Evolutionary conservation across 2,329 filamentous ascomycete species (phyloP), one percentile per base, ranked within the genome.

Genomic region (Xylariaceae sp.): DNA sequence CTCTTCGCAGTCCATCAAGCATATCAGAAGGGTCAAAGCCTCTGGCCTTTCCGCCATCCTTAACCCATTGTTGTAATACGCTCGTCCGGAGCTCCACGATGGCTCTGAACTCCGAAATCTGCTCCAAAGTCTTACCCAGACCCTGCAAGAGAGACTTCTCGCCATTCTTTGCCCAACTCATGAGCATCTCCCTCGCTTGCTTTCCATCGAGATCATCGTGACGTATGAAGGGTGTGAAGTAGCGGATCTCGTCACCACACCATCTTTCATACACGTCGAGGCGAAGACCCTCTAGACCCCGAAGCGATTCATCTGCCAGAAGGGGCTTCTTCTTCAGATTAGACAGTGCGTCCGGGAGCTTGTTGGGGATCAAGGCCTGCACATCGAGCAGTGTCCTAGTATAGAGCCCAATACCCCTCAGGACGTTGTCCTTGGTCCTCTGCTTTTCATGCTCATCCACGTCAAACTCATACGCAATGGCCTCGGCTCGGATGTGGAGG

Each of bases 181-280:
- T 73, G 12, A 88, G 71, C 62, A 79, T 79, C 2, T 79, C 74
- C 32, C 74, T 72, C 1, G 79, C 78, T 45, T 81, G 74, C 18
- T 69, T 64, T 16, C 75, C 78, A 18, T 81, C 76, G 4, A 87
- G 63, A 50, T 93, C 86, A 50, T 90, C 87, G 53, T 94, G 83
- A 22, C 87, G 81, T 28, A 94, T 86, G 67, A 89, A 95, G 0
- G 90, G 90, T 1, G 83, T 91, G 59, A 94, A 96, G 50, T 85
- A 85, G 35, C 79, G 79, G 32, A 95, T 86, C 45, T 94, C 88
- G 7, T 89, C 81, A 15, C 85, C 77, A 48, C 93, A 86, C 86
- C 89, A 95, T 16, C 76, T 75, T 49, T 83, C 80, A 55, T 88
- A 81, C 9, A 93, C 67, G 56, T 95, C 89, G 19, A 96, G 67